Conservation (phyloP, 257 asterid genomes). For the Solanum ossicruentum region DNA sequence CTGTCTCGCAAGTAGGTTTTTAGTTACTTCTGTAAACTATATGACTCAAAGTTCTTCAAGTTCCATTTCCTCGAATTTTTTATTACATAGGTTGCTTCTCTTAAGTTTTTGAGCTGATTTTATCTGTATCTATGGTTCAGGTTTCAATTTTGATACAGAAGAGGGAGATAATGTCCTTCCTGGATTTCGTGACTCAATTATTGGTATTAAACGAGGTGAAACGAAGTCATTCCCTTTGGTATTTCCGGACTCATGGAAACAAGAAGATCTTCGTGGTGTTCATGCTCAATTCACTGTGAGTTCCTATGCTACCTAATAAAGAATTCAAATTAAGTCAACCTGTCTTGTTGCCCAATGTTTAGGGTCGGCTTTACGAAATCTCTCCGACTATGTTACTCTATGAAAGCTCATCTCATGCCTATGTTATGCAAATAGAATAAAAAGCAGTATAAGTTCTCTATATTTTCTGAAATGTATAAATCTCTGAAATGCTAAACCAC, state of each 20-base stretch:
- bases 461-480: neutral
- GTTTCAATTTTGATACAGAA: slow-evolving; percentile 91
- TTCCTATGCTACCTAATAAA: neutral
- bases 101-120: neutral
- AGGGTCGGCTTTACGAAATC: neutral
- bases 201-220: slow-evolving; percentile 68
- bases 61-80: neutral
- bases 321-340: neutral
- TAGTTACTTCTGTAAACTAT: neutral
- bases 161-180: slow-evolving; percentile 85
- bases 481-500: neutral
- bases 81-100: neutral
- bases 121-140: slow-evolving; percentile 24
- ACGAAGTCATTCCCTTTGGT: slow-evolving; percentile 64
- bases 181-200: slow-evolving; percentile 51
- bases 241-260: slow-evolving; percentile 87
- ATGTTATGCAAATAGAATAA: neutral
- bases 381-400: neutral
- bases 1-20: neutral
- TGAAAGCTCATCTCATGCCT: neutral
- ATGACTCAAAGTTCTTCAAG: neutral
- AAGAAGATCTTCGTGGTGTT: slow-evolving; percentile 88
- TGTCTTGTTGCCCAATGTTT: neutral
- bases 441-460: neutral
- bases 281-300: slow-evolving; percentile 76